A percentile compares a stretch with the other conserved stretches of the same genome.
Conservation (phyloP, 768 basidiomycete species). For the Termitomyces sp. region DNA sequence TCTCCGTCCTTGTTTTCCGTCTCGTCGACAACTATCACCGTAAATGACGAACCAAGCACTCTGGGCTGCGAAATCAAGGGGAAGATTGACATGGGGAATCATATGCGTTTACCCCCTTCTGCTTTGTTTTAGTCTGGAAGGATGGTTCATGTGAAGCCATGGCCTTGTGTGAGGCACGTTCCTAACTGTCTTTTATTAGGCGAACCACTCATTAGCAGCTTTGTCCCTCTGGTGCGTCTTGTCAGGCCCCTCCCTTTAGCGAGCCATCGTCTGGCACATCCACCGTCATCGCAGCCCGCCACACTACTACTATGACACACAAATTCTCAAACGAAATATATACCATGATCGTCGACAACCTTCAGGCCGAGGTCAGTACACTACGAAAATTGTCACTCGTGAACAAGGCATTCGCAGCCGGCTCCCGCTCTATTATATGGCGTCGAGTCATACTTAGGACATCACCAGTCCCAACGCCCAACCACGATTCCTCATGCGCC, state of each 20-base stretch:
- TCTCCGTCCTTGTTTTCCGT: constrained; percentile 3
- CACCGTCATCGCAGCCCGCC: neutral
- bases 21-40: constrained; percentile 1
- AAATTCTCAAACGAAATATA: constrained; percentile 1
- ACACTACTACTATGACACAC: neutral
- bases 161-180: constrained; percentile 7
- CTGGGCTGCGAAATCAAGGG: neutral
- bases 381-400: neutral
- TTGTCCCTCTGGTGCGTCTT: neutral
- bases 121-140: neutral
- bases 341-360: neutral
- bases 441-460: neutral
- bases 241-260: neutral
- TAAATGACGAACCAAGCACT: neutral
- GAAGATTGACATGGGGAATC: neutral
- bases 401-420: neutral
- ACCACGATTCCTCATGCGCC: neutral
- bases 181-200: constrained; percentile 2
- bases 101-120: neutral
- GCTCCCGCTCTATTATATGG: neutral
- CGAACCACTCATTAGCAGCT: neutral
- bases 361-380: neutral
- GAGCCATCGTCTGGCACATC: neutral
- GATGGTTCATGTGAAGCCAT: neutral
- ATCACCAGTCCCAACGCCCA: neutral